Evolutionary conservation across 2,329 filamentous ascomycete genomes (phyloP).

Genomic region (Orbilia oligospora): DNA sequence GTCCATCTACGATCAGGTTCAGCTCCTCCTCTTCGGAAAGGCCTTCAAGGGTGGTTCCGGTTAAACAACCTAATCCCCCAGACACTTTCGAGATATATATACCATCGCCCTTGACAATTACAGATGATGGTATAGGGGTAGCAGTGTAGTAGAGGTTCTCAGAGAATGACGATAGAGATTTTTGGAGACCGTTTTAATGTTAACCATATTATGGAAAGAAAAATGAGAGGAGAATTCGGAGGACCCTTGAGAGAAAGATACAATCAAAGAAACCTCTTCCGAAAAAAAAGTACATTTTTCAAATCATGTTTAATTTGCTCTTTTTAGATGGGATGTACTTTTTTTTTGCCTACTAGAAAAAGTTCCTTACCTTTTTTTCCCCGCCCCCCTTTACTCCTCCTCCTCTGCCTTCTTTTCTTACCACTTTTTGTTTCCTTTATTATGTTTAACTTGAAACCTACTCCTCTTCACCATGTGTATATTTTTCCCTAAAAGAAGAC

Average conservation of each 20-base stretch:
- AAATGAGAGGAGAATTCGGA: constrained; percentile 46
- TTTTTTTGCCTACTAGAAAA: constrained; percentile 59
- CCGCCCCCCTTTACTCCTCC: constrained; percentile 3
- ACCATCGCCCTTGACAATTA: constrained; percentile 54
- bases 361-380: constrained; percentile 44
- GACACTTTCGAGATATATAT: constrained; percentile 43
- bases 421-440: constrained; percentile 37
- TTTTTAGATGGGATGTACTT: constrained; percentile 60
- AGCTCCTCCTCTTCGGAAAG: constrained; percentile 99
- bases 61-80: constrained; percentile 61
- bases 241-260: constrained; percentile 31
- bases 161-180: constrained; percentile 54
- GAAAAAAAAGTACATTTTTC: constrained; percentile 59
- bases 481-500: constrained; percentile 55
- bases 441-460: constrained; percentile 57
- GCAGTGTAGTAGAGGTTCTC: constrained; percentile 34
- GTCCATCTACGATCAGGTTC: constrained; percentile 99
- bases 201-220: constrained; percentile 51
- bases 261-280: constrained; percentile 49
- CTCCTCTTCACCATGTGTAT: constrained; percentile 60
- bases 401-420: constrained; percentile 50
- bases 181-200: constrained; percentile 47
- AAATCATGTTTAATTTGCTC: constrained; percentile 59
- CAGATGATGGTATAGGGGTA: constrained; percentile 56
- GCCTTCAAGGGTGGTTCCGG: constrained; percentile 80